Base-by-base conservation (phyloP, 2,329 filamentous ascomycete genomes). In the Colletotrichum sublineola region DNA sequence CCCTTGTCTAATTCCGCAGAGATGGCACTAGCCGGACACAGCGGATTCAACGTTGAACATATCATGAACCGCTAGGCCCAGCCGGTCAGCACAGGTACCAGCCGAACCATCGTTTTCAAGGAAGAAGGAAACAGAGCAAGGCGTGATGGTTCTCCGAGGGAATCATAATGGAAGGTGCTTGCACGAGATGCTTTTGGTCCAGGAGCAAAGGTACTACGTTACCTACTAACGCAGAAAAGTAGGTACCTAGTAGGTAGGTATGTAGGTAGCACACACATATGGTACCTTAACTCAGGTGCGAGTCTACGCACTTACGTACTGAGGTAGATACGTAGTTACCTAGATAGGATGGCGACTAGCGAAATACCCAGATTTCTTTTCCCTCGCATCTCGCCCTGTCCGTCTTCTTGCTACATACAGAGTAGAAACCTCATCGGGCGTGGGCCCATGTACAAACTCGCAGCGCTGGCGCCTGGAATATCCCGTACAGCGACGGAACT, bases 11-110 rank as follows among this genome's bases (percentile, higher is more conserved):
- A 53, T 53, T 44, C 67, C 52, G 18, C 65, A 38, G 48, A 42
- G 46, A 63, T 14, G 40, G 33, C 33, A 40, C 38, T 52, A 52
- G n/a, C 33, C 20, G 14, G 14, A 52, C 33, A 24, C 60, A 52
- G 60, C 60, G 60, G 55, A 24, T 63, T 63, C 50, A n/a, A 52
- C 46, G 38, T 63, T 53, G 46, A 20, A 40, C 56, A 71, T 55
- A 15, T 15, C 48, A n/a, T 63, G 61, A 52, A 24, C 38, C 48
- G 64, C 67, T 69, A 60, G 53, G 24, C 67, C 53, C 58, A 66
- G 58, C 53, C 44, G n/a, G 44, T n/a, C 7, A 29, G 44, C 14
- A 12, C 29, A 29, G 31, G 36, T 65, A 48, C 24, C 24, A 24
- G 24, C 24, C 24, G 24, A 24, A 24, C 24, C 24, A 24, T 24